Evolutionary conservation across 768 basidiomycete genomes (phyloP), one percentile per base, ranked within the genome.

Genomic region (Pilatotrama ljubarskyi): DNA sequence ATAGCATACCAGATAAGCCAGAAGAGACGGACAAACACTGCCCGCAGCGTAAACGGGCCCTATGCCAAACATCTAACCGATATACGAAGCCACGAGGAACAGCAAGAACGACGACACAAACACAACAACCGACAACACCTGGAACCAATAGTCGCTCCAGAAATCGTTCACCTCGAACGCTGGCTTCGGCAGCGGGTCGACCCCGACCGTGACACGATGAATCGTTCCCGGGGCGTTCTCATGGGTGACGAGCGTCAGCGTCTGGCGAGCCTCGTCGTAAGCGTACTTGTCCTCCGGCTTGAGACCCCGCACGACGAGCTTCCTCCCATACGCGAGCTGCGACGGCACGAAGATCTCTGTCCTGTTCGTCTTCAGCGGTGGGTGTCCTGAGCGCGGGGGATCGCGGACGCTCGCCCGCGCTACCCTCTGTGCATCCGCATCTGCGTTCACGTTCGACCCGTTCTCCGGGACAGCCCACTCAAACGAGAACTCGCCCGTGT

Each of bases 331-430:
- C 1, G 84, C 78, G 37, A 93, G 75, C 61, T 80, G 69, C 0
- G 83, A 80, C 0, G 93, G 92, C 7, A 93, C 64, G 74, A 87
- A 96, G 29, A 95, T 84, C 73, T 94, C 91, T n/a, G 92, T 93
- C 68, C 90, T 85, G 47, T 78, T 72, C n/a, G 85, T 80, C 24
- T 69, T 74, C 29, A 85, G 71, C 8, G 65, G 59, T 0, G 74
- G 74, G 60, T 77, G 78, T 2, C 75, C 76, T 0, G 69, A 62
- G 24, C 73, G 72, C 4, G 83, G 81, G 0, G 82, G 81, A 3
- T 69, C 57, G 18, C 64, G 63, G 1, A 80, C 70, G 35, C 55
- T 59, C 8, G 59, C 59, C 17, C 54, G 13, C 9, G 22, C 47
- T 20, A 5, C 44, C 10, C 41, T 44, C 5, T 18, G 32, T 26